These are phyloP conservation scores for Penicillium soppii DNA, from an alignment of 495 filamentous ascomycete genomes.

Conservation along the genomic window DNA sequence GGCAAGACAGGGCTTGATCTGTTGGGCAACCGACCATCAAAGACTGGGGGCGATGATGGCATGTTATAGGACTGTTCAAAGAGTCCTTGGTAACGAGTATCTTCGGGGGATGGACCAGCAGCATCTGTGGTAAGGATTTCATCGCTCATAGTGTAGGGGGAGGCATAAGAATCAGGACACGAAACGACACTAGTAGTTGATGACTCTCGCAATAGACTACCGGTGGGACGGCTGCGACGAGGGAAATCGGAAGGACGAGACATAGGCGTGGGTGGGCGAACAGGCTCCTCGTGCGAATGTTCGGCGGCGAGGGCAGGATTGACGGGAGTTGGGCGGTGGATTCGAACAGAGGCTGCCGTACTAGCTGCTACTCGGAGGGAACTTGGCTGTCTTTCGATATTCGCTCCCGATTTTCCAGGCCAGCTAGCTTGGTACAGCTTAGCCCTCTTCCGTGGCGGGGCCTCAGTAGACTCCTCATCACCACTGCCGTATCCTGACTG, in stretches of 20 bases:
- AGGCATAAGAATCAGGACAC: constrained; percentile 39
- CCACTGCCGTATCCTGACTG: constrained; percentile 62
- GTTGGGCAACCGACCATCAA: constrained; percentile 52
- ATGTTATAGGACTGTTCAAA: constrained; percentile 58
- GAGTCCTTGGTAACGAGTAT: constrained; percentile 45
- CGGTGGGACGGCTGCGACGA: constrained; percentile 32
- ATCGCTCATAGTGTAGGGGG: constrained; percentile 48
- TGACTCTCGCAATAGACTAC: constrained; percentile 46
- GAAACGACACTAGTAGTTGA: constrained; percentile 32
- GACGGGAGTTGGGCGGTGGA: constrained; percentile 70
- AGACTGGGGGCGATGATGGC: constrained; percentile 76
- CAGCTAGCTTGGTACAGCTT: constrained; percentile 68
- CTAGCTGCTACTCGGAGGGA: constrained; percentile 87
- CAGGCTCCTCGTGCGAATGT: constrained; percentile 68
- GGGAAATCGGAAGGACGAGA: constrained; percentile 41
- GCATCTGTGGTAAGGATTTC: constrained; percentile 31
- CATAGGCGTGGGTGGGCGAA: constrained; percentile 80
- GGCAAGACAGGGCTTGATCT: constrained; percentile 77
- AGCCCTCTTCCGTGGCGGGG: constrained; percentile 64
- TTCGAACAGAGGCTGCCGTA: constrained; percentile 82
- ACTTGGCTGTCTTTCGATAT: constrained; percentile 63
- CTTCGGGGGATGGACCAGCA: constrained; percentile 43
- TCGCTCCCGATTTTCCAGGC: constrained; percentile 64
- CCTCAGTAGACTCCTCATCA: constrained; percentile 64
- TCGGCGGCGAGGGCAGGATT: constrained; percentile 50